Conservation (phyloP, 2,329 filamentous ascomycete genomes). For the Cladosporium colombiae region DNA sequence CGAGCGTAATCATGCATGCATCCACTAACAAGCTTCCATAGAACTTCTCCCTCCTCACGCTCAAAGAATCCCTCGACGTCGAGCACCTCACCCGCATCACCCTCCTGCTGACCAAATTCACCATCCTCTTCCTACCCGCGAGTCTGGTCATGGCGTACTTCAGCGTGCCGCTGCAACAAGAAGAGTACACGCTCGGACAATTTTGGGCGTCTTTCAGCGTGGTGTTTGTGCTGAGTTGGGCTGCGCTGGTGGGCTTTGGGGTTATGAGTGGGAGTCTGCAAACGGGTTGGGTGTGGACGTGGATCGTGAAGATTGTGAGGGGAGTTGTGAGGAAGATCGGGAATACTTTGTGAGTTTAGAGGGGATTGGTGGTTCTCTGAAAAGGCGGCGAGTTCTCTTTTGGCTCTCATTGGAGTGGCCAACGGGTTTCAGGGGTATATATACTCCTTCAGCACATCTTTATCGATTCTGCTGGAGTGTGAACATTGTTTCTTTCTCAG, state of each 20-base stretch:
- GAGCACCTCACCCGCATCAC: slow-evolving; percentile 72
- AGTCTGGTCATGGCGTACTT: slow-evolving; percentile 76
- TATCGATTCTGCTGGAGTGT: neutral
- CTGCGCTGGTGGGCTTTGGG: slow-evolving; percentile 60
- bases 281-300: slow-evolving; percentile 25
- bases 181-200: slow-evolving; percentile 61
- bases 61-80: slow-evolving; percentile 72
- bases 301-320: slow-evolving; percentile 9
- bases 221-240: slow-evolving; percentile 60
- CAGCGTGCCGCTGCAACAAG: slow-evolving; percentile 62
- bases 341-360: neutral
- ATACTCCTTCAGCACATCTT: neutral
- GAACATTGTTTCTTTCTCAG: too few relatives aligned
- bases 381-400: too few relatives aligned
- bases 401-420: neutral
- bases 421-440: neutral
- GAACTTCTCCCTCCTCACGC: slow-evolving; percentile 77
- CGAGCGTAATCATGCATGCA: too few relatives aligned
- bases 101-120: slow-evolving; percentile 71
- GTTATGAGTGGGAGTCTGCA: slow-evolving; percentile 59
- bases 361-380: neutral
- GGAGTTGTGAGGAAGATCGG: slow-evolving; percentile 22
- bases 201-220: slow-evolving; percentile 71
- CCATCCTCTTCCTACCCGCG: slow-evolving; percentile 74
- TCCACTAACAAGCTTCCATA: slow-evolving; percentile 35